Evolutionary conservation across 2,329 filamentous ascomycete species (phyloP), one percentile per base, ranked within the genome.

Genomic region (Neodidymelliopsis sp.): DNA sequence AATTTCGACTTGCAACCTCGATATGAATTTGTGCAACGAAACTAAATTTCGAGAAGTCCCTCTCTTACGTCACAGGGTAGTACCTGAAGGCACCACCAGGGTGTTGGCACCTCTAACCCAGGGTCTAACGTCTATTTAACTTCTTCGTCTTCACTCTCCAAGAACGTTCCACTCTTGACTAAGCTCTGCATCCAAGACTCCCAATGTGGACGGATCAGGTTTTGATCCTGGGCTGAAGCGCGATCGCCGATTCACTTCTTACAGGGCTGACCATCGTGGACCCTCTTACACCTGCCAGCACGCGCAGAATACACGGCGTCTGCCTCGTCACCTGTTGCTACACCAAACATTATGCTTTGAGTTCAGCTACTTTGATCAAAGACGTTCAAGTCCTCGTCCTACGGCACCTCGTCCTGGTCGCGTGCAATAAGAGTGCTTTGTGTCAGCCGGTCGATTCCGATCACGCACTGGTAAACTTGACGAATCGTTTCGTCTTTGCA

Each of bases 181-280:
- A 48, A 54, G 39, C 24, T 15, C 13, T 28, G 35, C 27, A 53
- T 24, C 18, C 43, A 51, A 44, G 50, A 40, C 33, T 25, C 40
- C 19, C 41, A 34, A 30, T 13, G 35, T 23, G 29, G 33, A 27
- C 28, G 33, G 36, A 54, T 30, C 46, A 42, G 36, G 46, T 42
- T 57, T 57, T 46, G 22, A 49, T 18, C 54, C 54, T 53, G 43
- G 54, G 19, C 35, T 40, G 27, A 30, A 43, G 47, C 36, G 41
- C 41, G 50, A 57, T 57, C 54, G 50, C 47, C 54, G 54, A 57
- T 57, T 43, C 44, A 39, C 28, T 16, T 30, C 40, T 10, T 11
- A 31, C 28, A 40, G 34, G 47, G 30, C 40, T 45, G 40, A 41
- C 28, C n/a, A 30, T 29, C 20, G 34, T 37, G 29, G 25, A 27